Conservation (phyloP, 2,329 filamentous ascomycete species). For the Lachnellula occidentalis region DNA sequence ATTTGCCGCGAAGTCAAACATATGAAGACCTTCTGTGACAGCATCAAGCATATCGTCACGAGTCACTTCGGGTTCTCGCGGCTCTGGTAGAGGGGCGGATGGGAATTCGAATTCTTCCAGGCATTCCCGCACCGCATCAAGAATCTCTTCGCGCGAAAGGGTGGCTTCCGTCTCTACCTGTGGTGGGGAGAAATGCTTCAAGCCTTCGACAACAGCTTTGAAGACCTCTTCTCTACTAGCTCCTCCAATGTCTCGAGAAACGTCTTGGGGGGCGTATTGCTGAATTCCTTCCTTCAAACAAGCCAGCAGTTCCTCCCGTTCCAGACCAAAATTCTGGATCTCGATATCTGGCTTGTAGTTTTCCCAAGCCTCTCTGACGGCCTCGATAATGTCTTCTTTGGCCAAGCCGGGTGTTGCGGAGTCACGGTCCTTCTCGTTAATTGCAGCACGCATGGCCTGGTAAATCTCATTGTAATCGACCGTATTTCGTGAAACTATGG, state of each 20-base stretch:
- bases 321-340: constrained; percentile 81
- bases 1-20: constrained; percentile 41
- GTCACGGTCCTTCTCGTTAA: constrained; percentile 51
- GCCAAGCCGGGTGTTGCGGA: constrained; percentile 49
- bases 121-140: constrained; percentile 78
- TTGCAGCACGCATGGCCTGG: constrained; percentile 71
- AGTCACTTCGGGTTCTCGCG: constrained; percentile 48
- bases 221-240: constrained; percentile 82
- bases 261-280: constrained; percentile 53
- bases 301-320: constrained; percentile 82
- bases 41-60: constrained; percentile 59
- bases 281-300: constrained; percentile 83
- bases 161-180: constrained; percentile 62
- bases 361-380: constrained; percentile 87
- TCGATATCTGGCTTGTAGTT: constrained; percentile 92
- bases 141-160: constrained; percentile 75
- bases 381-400: constrained; percentile 78
- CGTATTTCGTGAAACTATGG: constrained; percentile 54
- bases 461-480: constrained; percentile 83
- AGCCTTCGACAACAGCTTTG: constrained; percentile 75
- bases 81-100: constrained; percentile 52
- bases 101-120: constrained; percentile 80
- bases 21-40: constrained; percentile 53
- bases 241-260: constrained; percentile 40
- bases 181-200: constrained; percentile 75